phyloP scores from a whole-genome alignment of 2,329 filamentous ascomycete species.

The Fusarium phyllophilum region DNA sequence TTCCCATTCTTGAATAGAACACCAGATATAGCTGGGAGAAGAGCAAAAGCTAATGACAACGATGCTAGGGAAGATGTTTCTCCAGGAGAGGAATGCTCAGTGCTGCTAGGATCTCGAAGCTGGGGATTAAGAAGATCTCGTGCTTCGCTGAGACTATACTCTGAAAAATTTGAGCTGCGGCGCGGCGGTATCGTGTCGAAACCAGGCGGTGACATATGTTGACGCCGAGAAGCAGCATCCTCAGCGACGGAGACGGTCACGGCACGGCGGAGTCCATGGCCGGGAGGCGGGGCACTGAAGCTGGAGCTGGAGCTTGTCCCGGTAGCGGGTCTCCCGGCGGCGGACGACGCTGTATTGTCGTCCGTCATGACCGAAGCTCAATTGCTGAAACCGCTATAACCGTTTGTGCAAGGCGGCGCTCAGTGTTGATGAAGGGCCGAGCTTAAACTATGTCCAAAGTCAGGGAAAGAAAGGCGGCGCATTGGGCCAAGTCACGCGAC shows the following conservation, averaged over 20 bases:
- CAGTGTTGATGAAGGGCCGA: neutral
- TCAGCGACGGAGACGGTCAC: constrained; percentile 51
- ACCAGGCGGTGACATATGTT: constrained; percentile 36
- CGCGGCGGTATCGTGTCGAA: constrained; percentile 57
- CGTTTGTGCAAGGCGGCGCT: neutral
- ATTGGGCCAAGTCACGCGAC: constrained; percentile 34
- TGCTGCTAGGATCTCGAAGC: constrained; percentile 45
- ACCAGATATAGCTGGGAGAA: constrained; percentile 87
- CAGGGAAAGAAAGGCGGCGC: constrained; percentile 5
- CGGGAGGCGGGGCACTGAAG: constrained; percentile 41
- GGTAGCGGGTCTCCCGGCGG: constrained; percentile 44
- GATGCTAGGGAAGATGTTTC: constrained; percentile 79
- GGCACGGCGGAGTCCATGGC: constrained; percentile 55
- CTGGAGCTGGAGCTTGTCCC: constrained; percentile 39
- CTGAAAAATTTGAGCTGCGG: constrained; percentile 82
- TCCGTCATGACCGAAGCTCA: constrained; percentile 27
- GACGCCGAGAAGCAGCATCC: constrained; percentile 24
- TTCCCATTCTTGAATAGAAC: constrained; percentile 87
- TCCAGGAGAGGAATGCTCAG: constrained; percentile 47
- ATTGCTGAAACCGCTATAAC: constrained; percentile 6
- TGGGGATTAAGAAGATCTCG: constrained; percentile 73
- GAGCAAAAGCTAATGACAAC: constrained; percentile 82
- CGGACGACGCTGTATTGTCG: constrained; percentile 27
- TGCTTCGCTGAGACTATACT: constrained; percentile 76
- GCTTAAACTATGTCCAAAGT: neutral